phyloP scores from a whole-genome alignment of 1,284 basidiomycete species.

The Ceratobasidium sp. region DNA sequence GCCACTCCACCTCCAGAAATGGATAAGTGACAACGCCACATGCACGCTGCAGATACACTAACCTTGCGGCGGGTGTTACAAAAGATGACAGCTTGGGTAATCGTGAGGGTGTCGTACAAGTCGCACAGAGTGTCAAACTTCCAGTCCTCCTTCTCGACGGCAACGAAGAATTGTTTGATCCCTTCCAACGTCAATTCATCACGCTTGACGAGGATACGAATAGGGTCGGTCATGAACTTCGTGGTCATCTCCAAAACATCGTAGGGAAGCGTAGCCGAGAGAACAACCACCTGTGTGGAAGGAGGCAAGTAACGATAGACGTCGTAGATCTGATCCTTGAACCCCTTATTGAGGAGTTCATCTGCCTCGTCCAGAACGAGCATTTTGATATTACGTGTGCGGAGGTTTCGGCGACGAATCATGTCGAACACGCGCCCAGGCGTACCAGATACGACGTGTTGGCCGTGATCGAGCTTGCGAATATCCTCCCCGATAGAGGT shows the following conservation, averaged over 20 bases:
- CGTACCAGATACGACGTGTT: constrained; percentile 97
- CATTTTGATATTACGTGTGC: constrained; percentile 99
- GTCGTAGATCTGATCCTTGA: constrained; percentile 99
- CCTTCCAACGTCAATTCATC: constrained; percentile 99
- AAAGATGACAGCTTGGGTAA: constrained; percentile 99
- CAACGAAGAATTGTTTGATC: constrained; percentile 99
- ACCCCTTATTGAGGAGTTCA: constrained; percentile 96
- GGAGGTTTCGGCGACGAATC: constrained; percentile 93
- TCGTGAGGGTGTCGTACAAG: constrained; percentile 97
- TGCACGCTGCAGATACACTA: constrained; percentile 48
- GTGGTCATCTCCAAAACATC: constrained; percentile 99
- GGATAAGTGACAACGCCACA: constrained; percentile 21
- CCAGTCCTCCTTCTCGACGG: constrained; percentile 99
- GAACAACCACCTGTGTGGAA: constrained; percentile 95
- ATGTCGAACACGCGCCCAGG: constrained; percentile 99
- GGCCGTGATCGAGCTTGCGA: constrained; percentile 96
- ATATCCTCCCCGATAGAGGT: constrained; percentile 99
- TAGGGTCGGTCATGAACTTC: constrained; percentile 99
- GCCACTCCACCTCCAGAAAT: constrained; percentile 86
- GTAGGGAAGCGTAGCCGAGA: constrained; percentile 95
- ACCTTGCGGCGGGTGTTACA: constrained; percentile 99
- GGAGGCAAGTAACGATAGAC: constrained; percentile 98
- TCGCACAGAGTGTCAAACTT: constrained; percentile 99
- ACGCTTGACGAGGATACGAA: constrained; percentile 99
- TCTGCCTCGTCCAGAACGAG: constrained; percentile 98